Evolutionary conservation across 2,329 filamentous ascomycete genomes (phyloP).

Genomic region (Corinectria fuckeliana): DNA sequence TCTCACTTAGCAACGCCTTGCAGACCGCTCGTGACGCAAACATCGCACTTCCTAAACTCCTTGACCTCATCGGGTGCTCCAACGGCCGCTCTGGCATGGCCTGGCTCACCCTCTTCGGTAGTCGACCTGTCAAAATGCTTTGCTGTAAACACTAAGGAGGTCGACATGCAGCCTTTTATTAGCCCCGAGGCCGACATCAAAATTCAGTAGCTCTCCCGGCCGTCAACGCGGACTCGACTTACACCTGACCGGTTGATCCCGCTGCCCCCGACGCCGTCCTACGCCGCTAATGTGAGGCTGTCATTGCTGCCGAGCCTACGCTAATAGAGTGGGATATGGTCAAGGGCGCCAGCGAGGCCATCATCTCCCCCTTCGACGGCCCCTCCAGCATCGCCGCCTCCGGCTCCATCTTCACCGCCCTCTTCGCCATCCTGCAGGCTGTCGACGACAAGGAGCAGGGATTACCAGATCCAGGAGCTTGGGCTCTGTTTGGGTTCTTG

Average conservation of each 20-base stretch:
- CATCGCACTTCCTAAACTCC: neutral
- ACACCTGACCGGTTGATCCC: conserved; percentile 1
- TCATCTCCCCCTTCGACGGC: conserved; percentile 38
- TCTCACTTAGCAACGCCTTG: conserved; percentile 9
- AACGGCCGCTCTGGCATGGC: conserved; percentile 8
- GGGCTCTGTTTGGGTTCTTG: conserved; percentile 40
- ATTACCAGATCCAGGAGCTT: conserved; percentile 41
- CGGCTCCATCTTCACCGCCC: conserved; percentile 41
- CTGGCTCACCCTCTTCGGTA: neutral
- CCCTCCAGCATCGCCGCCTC: conserved; percentile 32
- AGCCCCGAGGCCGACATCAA: conserved; percentile 6
- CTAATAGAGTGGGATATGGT: conserved; percentile 47
- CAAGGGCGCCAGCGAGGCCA: conserved; percentile 42
- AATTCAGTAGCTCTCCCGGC: neutral
- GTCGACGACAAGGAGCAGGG: conserved; percentile 44
- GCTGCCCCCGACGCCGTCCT: neutral
- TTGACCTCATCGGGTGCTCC: conserved; percentile 2
- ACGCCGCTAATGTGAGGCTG: conserved; percentile 4
- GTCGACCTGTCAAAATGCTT: neutral
- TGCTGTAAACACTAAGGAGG: neutral
- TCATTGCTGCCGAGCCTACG: conserved; percentile 10
- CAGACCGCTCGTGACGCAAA: conserved; percentile 9
- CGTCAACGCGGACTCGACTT: neutral
- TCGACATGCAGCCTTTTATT: conserved; percentile 9
- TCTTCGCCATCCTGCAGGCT: conserved; percentile 54